These are phyloP conservation scores for Rosa rugosa DNA, from an alignment of 306 rosid genomes.

Conservation along the genomic window DNA sequence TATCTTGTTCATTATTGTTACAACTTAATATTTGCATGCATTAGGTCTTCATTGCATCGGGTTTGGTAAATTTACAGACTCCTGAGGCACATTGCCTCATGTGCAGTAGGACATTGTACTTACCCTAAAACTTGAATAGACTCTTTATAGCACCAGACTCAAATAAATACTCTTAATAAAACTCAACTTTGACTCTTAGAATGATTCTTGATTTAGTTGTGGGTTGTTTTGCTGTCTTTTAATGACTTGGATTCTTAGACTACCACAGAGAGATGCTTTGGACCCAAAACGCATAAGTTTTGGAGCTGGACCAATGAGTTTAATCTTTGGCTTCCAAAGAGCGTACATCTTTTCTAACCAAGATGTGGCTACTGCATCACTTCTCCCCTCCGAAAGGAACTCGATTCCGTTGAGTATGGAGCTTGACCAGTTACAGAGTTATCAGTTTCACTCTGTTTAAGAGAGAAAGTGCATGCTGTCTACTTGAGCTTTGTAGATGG, in stretches of 20 bases:
- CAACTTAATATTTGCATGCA: conserved; percentile 42
- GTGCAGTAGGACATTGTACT: conserved; percentile 51
- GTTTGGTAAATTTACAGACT: conserved; percentile 81
- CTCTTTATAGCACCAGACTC: background rate
- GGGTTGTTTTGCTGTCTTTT: background rate
- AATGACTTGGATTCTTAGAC: background rate
- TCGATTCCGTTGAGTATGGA: background rate
- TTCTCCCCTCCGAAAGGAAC: background rate
- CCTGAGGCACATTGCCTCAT: conserved; percentile 86
- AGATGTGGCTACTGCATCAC: background rate
- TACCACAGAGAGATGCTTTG: background rate
- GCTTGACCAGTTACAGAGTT: background rate
- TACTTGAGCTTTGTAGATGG: background rate
- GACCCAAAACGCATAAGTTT: background rate
- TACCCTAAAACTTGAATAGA: background rate
- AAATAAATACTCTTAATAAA: background rate
- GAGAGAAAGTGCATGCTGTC: background rate
- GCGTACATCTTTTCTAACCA: background rate
- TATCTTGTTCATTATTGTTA: background rate
- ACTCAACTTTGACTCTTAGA: background rate
- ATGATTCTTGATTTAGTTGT: background rate
- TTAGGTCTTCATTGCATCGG: conserved; percentile 68
- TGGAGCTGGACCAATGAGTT: background rate
- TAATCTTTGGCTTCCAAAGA: background rate
- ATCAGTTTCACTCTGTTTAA: background rate